Evolutionary conservation across 2,329 filamentous ascomycete genomes (phyloP).

Genomic region (Podosphaera aphanis): DNA sequence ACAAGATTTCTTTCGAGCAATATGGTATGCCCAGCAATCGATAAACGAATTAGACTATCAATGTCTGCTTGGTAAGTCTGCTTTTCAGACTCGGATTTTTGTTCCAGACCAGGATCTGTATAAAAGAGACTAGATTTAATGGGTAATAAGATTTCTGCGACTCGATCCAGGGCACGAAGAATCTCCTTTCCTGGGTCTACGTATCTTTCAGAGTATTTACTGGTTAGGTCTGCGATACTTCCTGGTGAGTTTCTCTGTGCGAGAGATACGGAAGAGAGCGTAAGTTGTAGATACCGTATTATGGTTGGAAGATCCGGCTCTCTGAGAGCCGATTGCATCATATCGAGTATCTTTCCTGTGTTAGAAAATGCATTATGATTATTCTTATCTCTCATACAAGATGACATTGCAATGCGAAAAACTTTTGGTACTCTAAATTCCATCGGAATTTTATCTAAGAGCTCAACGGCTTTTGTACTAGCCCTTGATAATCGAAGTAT

Average conservation of each 20-base stretch:
- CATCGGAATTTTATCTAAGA: constrained; percentile 32
- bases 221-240: constrained; percentile 2
- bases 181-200: constrained; percentile 27
- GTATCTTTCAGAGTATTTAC: constrained; percentile 14
- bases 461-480: constrained; percentile 33
- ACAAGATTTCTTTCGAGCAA: constrained; percentile 13
- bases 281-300: constrained; percentile 31
- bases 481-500: constrained; percentile 41
- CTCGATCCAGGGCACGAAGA: constrained; percentile 23
- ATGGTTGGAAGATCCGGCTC: constrained; percentile 28
- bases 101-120: constrained; percentile 3
- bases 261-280: constrained; percentile 17
- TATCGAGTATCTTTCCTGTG: constrained; percentile 38
- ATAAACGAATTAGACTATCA: constrained; percentile 10
- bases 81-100: not conserved
- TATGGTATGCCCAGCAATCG: constrained; percentile 16
- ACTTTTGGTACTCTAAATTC: constrained; percentile 24
- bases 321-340: constrained; percentile 27
- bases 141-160: constrained; percentile 16
- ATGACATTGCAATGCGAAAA: constrained; percentile 49
- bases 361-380: constrained; percentile 46
- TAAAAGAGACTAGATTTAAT: constrained; percentile 11
- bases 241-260: constrained; percentile 15
- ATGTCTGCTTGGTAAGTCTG: constrained; percentile 5
- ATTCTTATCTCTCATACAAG: constrained; percentile 52